Evolutionary conservation across 345 rosid genomes (phyloP).

Genomic region (Gossypioides kirkii): DNA sequence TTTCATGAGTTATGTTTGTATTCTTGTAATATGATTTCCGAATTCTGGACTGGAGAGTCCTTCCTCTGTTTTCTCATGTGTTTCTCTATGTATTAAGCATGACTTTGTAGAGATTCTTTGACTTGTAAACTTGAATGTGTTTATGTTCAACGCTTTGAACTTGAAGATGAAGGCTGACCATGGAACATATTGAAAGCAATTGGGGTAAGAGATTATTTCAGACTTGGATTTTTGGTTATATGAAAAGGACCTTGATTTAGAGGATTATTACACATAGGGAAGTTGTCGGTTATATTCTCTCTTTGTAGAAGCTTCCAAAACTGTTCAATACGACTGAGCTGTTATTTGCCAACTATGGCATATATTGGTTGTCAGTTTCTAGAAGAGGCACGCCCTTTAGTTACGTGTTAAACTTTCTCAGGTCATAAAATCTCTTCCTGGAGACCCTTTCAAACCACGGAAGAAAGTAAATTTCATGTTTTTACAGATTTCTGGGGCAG

Average conservation of each 20-base stretch:
- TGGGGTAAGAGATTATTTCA: background rate
- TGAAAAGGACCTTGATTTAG: background rate
- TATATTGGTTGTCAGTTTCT: conserved; percentile 6
- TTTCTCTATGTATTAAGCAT: background rate
- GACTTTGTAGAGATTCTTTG: conserved; percentile 8
- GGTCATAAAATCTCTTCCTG: background rate
- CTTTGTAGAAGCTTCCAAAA: background rate
- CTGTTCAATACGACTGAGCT: background rate
- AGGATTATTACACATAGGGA: background rate
- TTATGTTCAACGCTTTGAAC: background rate
- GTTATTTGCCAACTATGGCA: conserved; percentile 2
- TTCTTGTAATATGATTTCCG: background rate
- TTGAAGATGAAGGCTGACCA: background rate
- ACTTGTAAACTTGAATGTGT: background rate
- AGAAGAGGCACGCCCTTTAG: background rate
- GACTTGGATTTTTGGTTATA: background rate
- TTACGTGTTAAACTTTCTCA: background rate
- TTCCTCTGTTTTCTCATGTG: background rate
- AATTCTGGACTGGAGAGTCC: background rate
- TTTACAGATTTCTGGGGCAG: background rate
- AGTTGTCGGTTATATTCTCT: background rate
- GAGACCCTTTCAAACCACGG: background rate
- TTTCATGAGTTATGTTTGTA: background rate
- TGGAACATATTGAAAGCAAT: background rate
- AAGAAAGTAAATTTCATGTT: background rate